Evolutionary conservation across 2,329 filamentous ascomycete genomes (phyloP), one percentile per base, ranked within the genome.

Genomic region (Epichloe coenophiala): DNA sequence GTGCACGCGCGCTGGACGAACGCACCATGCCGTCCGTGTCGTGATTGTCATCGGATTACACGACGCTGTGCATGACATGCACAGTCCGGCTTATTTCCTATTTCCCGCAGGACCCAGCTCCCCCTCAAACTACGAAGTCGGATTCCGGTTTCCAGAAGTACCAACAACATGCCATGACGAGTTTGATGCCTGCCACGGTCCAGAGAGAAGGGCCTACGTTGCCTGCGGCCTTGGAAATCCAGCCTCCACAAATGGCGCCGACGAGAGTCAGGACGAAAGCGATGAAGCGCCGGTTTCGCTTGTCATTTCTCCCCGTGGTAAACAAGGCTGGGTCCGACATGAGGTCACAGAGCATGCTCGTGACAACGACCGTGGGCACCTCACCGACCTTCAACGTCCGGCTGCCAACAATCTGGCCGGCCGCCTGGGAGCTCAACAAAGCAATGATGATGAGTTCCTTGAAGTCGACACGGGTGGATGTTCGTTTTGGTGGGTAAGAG

Each of bases 301-400:
- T 74, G 15, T 68, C 64, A 54, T 78, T 78, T 12, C 70, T 65
- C 43, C 54, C 55, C 2, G 50, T 17, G 2, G 68, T 64, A n/a
- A 76, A 65, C 12, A 77, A 60, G 38, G 69, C 63, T 3, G 70
- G 70, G 57, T 79, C 76, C 17, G 70, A 72, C 57, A 75, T 68
- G 23, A 78, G 57, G 57, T 78, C 76, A 58, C 71, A 75, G 57
- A 77, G 75, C 39, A 75, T 63, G 51, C 70, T 74, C n/a, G 76
- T 79, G 39, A 78, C 59, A 9, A 79, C 76, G 45, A 72, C 75
- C 1, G 75, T 74, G 1, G 76, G 76, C 43, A 78, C 63, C 60
- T 78, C 76, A 50, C 72, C 73, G 57, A 72, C 74, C 8, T 73
- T 73, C 19, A 78, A 63, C 12, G 69, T 61, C 17, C 76, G 66